Base-by-base conservation (phyloP, 805 yeast species). In the Starmerella bombicola region DNA sequence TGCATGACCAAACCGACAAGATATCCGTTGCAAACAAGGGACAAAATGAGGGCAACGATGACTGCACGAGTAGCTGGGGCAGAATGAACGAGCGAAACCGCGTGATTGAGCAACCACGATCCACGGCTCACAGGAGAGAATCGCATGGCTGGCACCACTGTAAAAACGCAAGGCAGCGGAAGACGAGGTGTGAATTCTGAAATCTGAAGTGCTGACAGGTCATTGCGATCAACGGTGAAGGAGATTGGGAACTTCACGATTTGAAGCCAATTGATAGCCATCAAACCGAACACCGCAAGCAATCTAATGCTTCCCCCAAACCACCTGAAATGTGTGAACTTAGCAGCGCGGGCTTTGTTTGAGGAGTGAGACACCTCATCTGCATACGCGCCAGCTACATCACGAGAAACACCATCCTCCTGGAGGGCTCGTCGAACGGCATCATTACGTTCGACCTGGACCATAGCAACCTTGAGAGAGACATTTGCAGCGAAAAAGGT, bases 371-470 rank as follows among this genome's bases (percentile, higher is more conserved):
- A 37, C 7, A 49, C 53, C 23, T 55, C 46, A 42, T 49, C 49
- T 4, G 53, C 53, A 38, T 49, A 49, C 25, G 48, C 44, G 33
- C 55, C 67, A 15, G 77, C 75, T 26, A 85, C 86, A 29, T 75
- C 69, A 48, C 73, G 76, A 9, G 95, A 95, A 25, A 88, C 73
- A 20, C 98, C 97, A 55, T 88, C 98, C 58, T 88, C 98, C 64
- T 86, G 91, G 48, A 88, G 67, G 22, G 82, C 84, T 47, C 74
- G 76, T 56, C 79, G 77, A 56, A 85, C 71, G 41, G 75, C 73
- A 44, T 82, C 76, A 35, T 84, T 80, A 49, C 83, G 75, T 61
- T 86, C 83, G 41, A 91, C 91, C 45, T 81, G 69, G 57, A 75
- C 76, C 59, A 88, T 83, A 61, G 91, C 95, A 34, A 88, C 76